Base-by-base conservation (phyloP, 2,329 filamentous ascomycete genomes). In the Alternaria sp. region DNA sequence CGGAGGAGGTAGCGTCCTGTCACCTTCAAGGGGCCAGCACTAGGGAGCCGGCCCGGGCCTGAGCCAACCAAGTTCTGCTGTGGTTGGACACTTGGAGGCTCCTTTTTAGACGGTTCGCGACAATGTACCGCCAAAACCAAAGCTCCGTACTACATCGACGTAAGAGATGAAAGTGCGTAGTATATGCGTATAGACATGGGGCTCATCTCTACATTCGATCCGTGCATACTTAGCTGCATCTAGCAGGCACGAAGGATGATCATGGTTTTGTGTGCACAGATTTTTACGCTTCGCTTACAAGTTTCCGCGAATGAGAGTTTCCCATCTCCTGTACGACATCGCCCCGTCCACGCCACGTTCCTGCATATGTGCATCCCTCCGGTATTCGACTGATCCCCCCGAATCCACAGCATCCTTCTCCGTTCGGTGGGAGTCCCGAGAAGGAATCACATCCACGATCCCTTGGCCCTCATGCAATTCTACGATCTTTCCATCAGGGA, bases 361-460 rank as follows among this genome's bases (percentile, higher is more conserved):
- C 53, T 60, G 53, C 57, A 60, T 60, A 41, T 30, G 44, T 51
- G 11, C 28, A 55, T n/a, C 41, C 44, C 43, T 32, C 51, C 57
- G 57, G 42, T 34, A 16, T 32, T 42, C 43, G 43, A 46, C 51
- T 55, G 38, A 55, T 55, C 57, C 2, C 18, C 38, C 6, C 24
- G 51, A 32, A 18, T 18, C 30, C 57, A 34, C 14, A 36, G 46
- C 44, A 34, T 32, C 43, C 51, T 34, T 14, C 16, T 18, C 43
- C 16, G 38, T 18, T 55, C 42, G 36, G 49, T 30, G n/a, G 22
- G 24, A 14, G 20, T 9, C 34, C 22, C 39, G 39, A 59, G 54
- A 28, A 30, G 51, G 44, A 26, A 36, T 39, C 16, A 28, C 26
- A 54, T 34, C 43, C 51, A 49, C 54, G 22, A 28, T 39, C 20